Evolutionary conservation across 2,329 filamentous ascomycete genomes (phyloP).

Genomic region (Didymella glomerata): DNA sequence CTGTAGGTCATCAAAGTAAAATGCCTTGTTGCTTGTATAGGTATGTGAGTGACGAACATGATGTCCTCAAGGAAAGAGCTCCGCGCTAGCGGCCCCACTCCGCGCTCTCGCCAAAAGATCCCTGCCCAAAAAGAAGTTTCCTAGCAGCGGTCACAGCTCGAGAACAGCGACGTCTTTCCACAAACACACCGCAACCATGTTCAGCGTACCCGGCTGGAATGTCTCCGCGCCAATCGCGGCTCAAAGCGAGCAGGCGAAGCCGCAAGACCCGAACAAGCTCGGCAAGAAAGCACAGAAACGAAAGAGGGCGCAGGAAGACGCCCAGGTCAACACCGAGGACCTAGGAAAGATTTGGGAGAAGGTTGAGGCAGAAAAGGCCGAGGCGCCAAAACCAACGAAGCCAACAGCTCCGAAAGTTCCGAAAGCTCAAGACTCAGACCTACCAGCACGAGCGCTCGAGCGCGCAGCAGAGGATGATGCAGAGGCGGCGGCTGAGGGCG

Average conservation of each 20-base stretch:
- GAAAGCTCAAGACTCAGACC: neutral
- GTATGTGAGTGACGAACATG: no score
- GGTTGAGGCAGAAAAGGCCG: slow-evolving; percentile 45
- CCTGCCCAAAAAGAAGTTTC: slow-evolving; percentile 19
- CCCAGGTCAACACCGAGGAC: slow-evolving; percentile 77
- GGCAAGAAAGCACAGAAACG: slow-evolving; percentile 66
- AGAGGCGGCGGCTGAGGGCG: slow-evolving; percentile 38
- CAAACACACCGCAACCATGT: slow-evolving; percentile 66
- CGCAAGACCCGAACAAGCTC: slow-evolving; percentile 50
- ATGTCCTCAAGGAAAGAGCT: no score
- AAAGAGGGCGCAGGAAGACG: slow-evolving; percentile 72
- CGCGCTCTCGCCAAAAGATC: slow-evolving; percentile 12
- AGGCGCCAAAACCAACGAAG: slow-evolving; percentile 59
- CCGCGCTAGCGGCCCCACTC: slow-evolving; percentile 12
- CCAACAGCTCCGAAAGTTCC: neutral
- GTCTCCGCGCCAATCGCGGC: slow-evolving; percentile 77
- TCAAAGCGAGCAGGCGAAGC: slow-evolving; percentile 63
- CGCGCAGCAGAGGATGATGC: slow-evolving; percentile 57
- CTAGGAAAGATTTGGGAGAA: slow-evolving; percentile 53
- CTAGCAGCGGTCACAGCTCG: neutral
- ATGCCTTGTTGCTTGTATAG: no score
- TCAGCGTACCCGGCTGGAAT: slow-evolving; percentile 93
- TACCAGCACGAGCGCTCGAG: slow-evolving; percentile 55
- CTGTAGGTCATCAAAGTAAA: no score
- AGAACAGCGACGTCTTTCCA: neutral